Conservation (phyloP, 2,329 filamentous ascomycete species). For the Diaporthe helianthi region DNA sequence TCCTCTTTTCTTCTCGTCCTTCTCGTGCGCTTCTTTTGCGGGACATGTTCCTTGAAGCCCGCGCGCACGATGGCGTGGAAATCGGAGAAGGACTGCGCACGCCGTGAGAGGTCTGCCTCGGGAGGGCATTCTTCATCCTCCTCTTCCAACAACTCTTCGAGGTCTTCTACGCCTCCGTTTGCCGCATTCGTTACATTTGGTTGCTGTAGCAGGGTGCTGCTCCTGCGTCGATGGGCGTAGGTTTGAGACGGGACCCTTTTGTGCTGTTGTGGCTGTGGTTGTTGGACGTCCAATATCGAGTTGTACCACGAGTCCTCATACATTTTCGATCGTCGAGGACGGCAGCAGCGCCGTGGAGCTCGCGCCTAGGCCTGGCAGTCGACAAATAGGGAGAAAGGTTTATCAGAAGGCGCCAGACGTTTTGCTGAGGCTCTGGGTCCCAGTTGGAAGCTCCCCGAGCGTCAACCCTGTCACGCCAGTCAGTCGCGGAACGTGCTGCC, state of each 20-base stretch:
- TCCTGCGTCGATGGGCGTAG: slow-evolving; percentile 65
- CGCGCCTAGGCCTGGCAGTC: neutral
- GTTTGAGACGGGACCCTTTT: slow-evolving; percentile 54
- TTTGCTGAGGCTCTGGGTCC: slow-evolving; percentile 2
- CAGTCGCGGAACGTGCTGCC: slow-evolving; percentile 19
- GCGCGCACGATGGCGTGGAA: slow-evolving; percentile 69
- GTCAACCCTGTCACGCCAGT: slow-evolving; percentile 26
- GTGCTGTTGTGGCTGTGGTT: slow-evolving; percentile 44
- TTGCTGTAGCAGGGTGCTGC: slow-evolving; percentile 73
- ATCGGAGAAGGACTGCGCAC: slow-evolving; percentile 80
- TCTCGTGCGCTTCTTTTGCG: slow-evolving; percentile 47
- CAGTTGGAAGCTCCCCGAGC: slow-evolving; percentile 11
- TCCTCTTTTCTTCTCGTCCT: slow-evolving; percentile 48
- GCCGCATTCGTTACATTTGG: slow-evolving; percentile 64
- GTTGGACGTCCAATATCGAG: slow-evolving; percentile 67
- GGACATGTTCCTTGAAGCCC: slow-evolving; percentile 62
- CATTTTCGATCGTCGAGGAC: slow-evolving; percentile 54
- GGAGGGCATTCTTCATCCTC: slow-evolving; percentile 66
- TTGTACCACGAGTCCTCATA: slow-evolving; percentile 88
- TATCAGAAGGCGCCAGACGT: neutral
- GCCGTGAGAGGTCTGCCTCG: slow-evolving; percentile 67
- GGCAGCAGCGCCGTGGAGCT: slow-evolving; percentile 10
- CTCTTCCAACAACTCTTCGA: slow-evolving; percentile 66
- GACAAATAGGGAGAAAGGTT: neutral
- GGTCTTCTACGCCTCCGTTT: slow-evolving; percentile 59